Conservation (phyloP, 2,329 filamentous ascomycete species). For the Mycogone perniciosa region DNA sequence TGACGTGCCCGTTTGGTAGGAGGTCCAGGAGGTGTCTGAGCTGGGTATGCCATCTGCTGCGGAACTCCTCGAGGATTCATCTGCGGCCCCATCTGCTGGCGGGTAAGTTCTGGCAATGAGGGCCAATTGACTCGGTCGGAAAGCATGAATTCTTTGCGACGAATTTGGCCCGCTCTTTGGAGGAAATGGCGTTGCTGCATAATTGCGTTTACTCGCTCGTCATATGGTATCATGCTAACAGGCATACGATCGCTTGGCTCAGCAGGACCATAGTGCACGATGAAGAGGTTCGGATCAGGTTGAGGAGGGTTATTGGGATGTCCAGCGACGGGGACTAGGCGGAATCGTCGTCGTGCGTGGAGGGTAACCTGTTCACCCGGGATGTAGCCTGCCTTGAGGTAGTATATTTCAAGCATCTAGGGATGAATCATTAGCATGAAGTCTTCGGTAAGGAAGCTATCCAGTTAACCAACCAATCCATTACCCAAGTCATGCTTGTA, state of each 20-base stretch:
- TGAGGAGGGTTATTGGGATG: conserved; percentile 58
- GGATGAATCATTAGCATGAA: background rate
- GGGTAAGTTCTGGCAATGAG: conserved; percentile 56
- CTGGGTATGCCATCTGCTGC: conserved; percentile 57
- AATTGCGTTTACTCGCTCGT: conserved; percentile 52
- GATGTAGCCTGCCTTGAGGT: conserved; percentile 74
- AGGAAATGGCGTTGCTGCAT: conserved; percentile 58
- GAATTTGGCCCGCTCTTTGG: conserved; percentile 71
- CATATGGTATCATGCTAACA: conserved; percentile 57
- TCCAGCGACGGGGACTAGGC: conserved; percentile 66
- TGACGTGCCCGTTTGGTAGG: conserved; percentile 51
- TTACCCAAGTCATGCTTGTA: conserved; percentile 67
- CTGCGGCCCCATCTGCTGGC: conserved; percentile 45
- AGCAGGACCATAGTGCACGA: conserved; percentile 80
- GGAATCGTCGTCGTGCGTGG: conserved; percentile 80
- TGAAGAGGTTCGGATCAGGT: conserved; percentile 77
- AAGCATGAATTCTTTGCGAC: conserved; percentile 91
- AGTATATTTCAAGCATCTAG: conserved; percentile 82
- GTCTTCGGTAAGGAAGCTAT: conserved; percentile 10
- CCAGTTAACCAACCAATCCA: conserved; percentile 42
- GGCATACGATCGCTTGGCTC: conserved; percentile 70
- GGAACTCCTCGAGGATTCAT: conserved; percentile 44
- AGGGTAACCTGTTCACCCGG: conserved; percentile 67
- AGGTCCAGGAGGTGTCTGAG: conserved; percentile 44
- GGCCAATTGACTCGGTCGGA: conserved; percentile 89